Percentiles rank a stretch among this genome's conserved stretches.
Evolutionary conservation across 2,329 filamentous ascomycete species (phyloP).

Genomic region (Ophiostoma pallidulum): DNA sequence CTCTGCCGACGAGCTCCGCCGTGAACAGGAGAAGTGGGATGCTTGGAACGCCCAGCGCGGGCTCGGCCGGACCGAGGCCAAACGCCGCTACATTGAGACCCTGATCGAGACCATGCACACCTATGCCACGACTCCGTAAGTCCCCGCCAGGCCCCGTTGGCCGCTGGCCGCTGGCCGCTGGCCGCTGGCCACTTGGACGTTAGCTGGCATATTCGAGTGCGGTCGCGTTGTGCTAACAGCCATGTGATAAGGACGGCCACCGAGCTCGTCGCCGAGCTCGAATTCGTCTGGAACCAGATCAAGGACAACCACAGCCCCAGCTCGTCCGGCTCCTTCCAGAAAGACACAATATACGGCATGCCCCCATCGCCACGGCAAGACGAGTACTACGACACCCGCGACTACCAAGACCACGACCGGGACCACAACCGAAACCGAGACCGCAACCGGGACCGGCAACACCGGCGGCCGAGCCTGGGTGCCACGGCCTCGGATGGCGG

Average conservation of each 20-base stretch:
- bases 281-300: slow-evolving; percentile 98
- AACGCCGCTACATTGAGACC: slow-evolving; percentile 85
- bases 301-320: slow-evolving; percentile 66
- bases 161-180: background rate
- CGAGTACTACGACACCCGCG: slow-evolving; percentile 11
- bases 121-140: slow-evolving; percentile 77
- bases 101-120: slow-evolving; percentile 95
- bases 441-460: background rate
- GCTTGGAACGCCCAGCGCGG: slow-evolving; percentile 87
- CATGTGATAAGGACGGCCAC: slow-evolving; percentile 55
- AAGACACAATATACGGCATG: slow-evolving; percentile 25
- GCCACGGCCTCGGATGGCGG: slow-evolving; percentile 20
- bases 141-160: slow-evolving; percentile 14
- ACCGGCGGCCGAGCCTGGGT: slow-evolving; percentile 6
- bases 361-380: slow-evolving; percentile 7
- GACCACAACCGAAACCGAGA: background rate
- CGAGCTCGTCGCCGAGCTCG: slow-evolving; percentile 86
- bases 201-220: no score
- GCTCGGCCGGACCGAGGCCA: slow-evolving; percentile 80
- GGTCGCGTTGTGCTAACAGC: no score
- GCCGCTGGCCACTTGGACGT: no score
- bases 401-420: background rate
- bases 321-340: slow-evolving; percentile 49
- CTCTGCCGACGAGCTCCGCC: slow-evolving; percentile 43
- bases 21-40: slow-evolving; percentile 70